A percentile compares a stretch with the other conserved stretches of the same genome.
phyloP scores from a whole-genome alignment of 345 rosid genomes.

The Eucalyptus tenuipes region DNA sequence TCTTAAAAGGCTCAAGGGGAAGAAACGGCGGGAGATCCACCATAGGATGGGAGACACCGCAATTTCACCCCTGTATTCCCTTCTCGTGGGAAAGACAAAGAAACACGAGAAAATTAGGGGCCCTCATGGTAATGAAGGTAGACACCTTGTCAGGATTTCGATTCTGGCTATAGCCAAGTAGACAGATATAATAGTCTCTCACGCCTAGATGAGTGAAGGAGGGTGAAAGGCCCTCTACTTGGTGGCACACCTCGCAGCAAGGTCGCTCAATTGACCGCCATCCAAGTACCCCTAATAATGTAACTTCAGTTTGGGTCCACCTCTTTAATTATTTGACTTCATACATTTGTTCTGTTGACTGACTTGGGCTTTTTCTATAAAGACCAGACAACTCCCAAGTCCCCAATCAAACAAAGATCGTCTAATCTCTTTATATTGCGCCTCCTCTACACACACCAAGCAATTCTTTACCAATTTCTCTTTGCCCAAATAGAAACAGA shows the following conservation, averaged over 20 bases:
- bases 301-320: not conserved
- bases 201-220: too few relatives aligned
- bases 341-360: not conserved
- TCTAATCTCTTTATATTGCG: not conserved
- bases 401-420: not conserved
- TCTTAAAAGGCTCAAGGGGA: too few relatives aligned
- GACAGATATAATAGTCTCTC: fast-evolving
- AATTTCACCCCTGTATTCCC: too few relatives aligned
- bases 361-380: not conserved
- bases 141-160: fast-evolving
- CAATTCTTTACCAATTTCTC: not conserved
- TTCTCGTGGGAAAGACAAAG: fast-evolving
- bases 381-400: fast-evolving
- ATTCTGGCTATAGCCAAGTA: fast-evolving
- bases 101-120: fast-evolving
- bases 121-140: fast-evolving
- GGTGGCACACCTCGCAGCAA: too few relatives aligned
- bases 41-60: fast-evolving
- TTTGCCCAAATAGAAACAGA: not conserved
- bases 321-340: not conserved
- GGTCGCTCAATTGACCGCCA: fast-evolving
- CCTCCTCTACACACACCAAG: not conserved
- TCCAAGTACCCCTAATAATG: not conserved
- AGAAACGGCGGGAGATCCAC: too few relatives aligned
- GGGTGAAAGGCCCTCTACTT: too few relatives aligned